A percentile compares a stretch with the other conserved stretches of the same genome.
phyloP scores from a whole-genome alignment of 768 basidiomycete species.

The Rhodotorula toruloides region DNA sequence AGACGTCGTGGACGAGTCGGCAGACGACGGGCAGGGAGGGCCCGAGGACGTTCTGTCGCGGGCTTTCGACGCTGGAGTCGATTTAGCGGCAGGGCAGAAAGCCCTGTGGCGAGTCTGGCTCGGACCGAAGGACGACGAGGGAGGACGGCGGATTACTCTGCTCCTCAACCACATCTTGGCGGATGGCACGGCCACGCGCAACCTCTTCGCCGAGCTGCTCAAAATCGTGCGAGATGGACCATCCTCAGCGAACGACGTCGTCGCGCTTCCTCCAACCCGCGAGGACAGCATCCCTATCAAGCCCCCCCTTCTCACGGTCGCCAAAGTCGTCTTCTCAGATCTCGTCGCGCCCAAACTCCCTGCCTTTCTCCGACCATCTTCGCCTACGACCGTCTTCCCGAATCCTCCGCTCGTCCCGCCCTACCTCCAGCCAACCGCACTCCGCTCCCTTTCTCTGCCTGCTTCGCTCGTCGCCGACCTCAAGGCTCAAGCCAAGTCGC shows the following conservation, averaged over 20 bases:
- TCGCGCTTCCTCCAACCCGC: not conserved
- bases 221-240: not conserved
- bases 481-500: not conserved
- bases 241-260: fast-evolving
- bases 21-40: not conserved
- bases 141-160: not conserved
- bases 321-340: not conserved
- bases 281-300: constrained; percentile 3
- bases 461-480: not conserved
- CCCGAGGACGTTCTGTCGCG: not conserved
- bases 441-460: not conserved
- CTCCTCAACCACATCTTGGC: constrained; percentile 15
- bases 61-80: not conserved
- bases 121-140: not conserved
- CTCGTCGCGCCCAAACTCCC: constrained; percentile 13
- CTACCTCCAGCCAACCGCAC: constrained; percentile 52
- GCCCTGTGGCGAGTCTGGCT: constrained; percentile 22
- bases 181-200: constrained; percentile 10
- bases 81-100: not conserved
- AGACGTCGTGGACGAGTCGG: not conserved
- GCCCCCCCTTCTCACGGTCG: not conserved
- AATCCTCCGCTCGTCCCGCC: constrained; percentile 61
- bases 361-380: constrained; percentile 47
- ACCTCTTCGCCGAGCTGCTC: constrained; percentile 26
- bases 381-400: constrained; percentile 63